Conservation (phyloP, 2,329 filamentous ascomycete species). For the Calonectria pseudoreteaudii region DNA sequence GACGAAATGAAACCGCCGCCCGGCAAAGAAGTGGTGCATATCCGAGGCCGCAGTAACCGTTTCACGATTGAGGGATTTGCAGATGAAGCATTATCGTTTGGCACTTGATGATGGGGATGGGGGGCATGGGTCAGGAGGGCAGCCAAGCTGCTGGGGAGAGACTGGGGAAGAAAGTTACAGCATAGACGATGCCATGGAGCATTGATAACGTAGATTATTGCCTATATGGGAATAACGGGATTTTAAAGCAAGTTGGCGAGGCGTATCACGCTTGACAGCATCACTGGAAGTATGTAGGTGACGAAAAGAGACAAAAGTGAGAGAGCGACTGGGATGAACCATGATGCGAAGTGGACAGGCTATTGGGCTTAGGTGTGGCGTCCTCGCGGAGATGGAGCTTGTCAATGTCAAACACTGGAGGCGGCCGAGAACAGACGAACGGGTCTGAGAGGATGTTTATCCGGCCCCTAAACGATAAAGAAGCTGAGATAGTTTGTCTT, state of each 20-base stretch:
- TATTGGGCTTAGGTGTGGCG: background rate
- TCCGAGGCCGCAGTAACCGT: slow-evolving; percentile 29
- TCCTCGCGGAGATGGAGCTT: slow-evolving; percentile 8
- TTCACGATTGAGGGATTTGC: slow-evolving; percentile 40
- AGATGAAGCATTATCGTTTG: slow-evolving; percentile 10
- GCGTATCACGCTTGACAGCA: slow-evolving; percentile 12
- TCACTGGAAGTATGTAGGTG: background rate
- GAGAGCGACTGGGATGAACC: slow-evolving; percentile 4
- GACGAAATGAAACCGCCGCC: slow-evolving; percentile 37
- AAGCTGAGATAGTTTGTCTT: background rate
- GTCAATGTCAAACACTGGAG: slow-evolving; percentile 25
- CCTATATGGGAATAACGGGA: background rate
- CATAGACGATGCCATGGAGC: background rate
- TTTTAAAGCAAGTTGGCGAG: background rate
- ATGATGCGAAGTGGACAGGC: background rate
- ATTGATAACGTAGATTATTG: slow-evolving; percentile 6
- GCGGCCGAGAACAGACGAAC: background rate
- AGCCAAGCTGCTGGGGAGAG: background rate
- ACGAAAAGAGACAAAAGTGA: background rate
- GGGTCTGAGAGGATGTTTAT: slow-evolving; percentile 20
- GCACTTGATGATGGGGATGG: slow-evolving; percentile 18
- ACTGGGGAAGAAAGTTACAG: background rate
- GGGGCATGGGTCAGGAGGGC: slow-evolving; percentile 1
- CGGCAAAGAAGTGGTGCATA: slow-evolving; percentile 18
- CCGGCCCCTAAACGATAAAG: background rate